Conservation (phyloP, 257 asterid species). For the Nicotiana benthamiana region DNA sequence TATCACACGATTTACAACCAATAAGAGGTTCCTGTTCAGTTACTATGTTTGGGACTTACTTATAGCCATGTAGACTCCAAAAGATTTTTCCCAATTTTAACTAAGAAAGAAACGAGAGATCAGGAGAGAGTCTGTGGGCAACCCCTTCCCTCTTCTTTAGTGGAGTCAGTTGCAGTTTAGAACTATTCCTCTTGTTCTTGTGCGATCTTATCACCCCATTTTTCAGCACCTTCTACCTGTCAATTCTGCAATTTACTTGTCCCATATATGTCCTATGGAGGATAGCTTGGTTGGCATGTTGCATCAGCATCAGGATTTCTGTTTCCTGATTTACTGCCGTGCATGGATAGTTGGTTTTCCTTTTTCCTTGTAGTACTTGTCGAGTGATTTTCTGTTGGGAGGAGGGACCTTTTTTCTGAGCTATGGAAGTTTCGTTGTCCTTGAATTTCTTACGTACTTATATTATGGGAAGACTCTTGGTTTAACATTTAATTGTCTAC, state of each 20-base stretch:
- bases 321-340: background rate
- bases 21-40: background rate
- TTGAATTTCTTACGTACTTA: background rate
- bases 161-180: background rate
- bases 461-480: background rate
- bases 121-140: background rate
- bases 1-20: background rate
- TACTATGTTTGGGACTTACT: background rate
- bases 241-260: background rate
- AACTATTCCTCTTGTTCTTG: background rate
- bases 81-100: background rate
- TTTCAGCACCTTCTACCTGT: background rate
- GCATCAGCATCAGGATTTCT: background rate
- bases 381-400: background rate
- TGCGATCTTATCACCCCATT: background rate
- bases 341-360: background rate
- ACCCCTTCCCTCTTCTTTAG: background rate
- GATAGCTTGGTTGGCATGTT: background rate
- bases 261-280: background rate
- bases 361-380: background rate
- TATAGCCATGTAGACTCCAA: background rate
- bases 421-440: background rate
- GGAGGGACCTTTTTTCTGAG: background rate
- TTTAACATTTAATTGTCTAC: background rate
- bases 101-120: background rate